Conservation (phyloP, 2,329 filamentous ascomycete genomes). For the Fusarium buxicola region DNA sequence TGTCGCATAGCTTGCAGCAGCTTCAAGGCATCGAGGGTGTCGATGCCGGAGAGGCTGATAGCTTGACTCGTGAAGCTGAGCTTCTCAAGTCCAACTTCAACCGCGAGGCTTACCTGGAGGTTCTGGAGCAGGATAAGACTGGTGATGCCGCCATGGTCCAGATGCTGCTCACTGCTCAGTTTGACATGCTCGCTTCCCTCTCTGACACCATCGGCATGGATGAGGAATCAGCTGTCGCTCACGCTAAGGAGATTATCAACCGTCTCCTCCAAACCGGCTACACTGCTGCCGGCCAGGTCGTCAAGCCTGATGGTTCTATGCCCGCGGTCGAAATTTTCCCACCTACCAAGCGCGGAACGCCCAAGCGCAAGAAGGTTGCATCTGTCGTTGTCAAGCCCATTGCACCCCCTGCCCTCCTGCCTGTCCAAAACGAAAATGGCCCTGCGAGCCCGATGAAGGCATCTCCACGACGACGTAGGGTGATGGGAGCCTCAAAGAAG, state of each 20-base stretch:
- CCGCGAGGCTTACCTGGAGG: slow-evolving; percentile 79
- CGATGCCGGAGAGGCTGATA: slow-evolving; percentile 73
- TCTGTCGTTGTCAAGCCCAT: slow-evolving; percentile 57
- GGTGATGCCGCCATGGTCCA: slow-evolving; percentile 84
- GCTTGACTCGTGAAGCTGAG: slow-evolving; percentile 84
- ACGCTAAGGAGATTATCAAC: slow-evolving; percentile 80
- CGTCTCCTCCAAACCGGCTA: slow-evolving; percentile 83
- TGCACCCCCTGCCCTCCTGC: slow-evolving; percentile 56
- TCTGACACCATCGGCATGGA: slow-evolving; percentile 84
- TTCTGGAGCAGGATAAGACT: slow-evolving; percentile 85
- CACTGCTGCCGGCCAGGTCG: slow-evolving; percentile 80
- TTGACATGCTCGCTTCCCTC: slow-evolving; percentile 88
- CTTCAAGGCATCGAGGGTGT: slow-evolving; percentile 67
- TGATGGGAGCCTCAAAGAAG: slow-evolving; percentile 69
- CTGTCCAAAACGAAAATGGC: slow-evolving; percentile 48
- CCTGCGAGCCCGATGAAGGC: slow-evolving; percentile 70
- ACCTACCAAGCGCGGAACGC: slow-evolving; percentile 78
- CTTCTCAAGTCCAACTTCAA: slow-evolving; percentile 85
- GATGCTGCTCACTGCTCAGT: slow-evolving; percentile 87
- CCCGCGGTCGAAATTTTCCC: slow-evolving; percentile 74
- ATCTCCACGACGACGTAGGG: slow-evolving; percentile 85
- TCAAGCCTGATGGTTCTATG: slow-evolving; percentile 84
- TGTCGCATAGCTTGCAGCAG: slow-evolving; percentile 86
- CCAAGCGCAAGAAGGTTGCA: slow-evolving; percentile 74
- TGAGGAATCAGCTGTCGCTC: slow-evolving; percentile 83